phyloP scores from a whole-genome alignment of 2,329 filamentous ascomycete genomes.

The Hypoxylon rubiginosum region DNA sequence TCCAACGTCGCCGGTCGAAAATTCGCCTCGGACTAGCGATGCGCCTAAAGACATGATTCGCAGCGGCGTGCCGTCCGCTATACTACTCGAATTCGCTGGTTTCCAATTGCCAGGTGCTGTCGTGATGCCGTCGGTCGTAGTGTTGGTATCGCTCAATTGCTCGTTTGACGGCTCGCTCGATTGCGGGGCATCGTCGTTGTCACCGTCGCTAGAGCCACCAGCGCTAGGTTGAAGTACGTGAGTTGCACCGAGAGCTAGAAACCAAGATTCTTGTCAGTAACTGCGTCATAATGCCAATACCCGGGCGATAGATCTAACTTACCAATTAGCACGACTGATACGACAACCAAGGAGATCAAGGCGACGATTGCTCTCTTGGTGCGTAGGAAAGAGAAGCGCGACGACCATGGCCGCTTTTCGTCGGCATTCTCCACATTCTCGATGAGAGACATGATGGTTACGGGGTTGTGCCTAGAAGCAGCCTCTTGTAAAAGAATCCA shows the following conservation, averaged over 20 bases:
- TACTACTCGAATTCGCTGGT: constrained; percentile 45
- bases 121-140: constrained; percentile 24
- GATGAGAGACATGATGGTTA: constrained; percentile 14
- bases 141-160: constrained; percentile 6
- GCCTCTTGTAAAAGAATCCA: background rate
- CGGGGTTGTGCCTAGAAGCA: background rate
- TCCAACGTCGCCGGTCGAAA: constrained; percentile 44
- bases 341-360: constrained; percentile 37
- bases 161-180: constrained; percentile 1
- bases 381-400: constrained; percentile 41
- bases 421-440: constrained; percentile 12
- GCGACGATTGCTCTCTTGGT: constrained; percentile 43
- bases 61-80: constrained; percentile 47
- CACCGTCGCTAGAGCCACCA: constrained; percentile 4
- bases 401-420: constrained; percentile 36
- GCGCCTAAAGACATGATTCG: constrained; percentile 51
- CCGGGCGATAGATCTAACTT: constrained; percentile 8
- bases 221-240: constrained; percentile 31
- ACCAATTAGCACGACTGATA: constrained; percentile 44
- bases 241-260: constrained; percentile 44
- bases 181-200: background rate
- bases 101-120: constrained; percentile 38
- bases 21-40: constrained; percentile 49
- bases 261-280: constrained; percentile 12
- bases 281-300: background rate